Percentiles rank a stretch among this genome's conserved stretches.
Conservation (phyloP, 2,329 filamentous ascomycete genomes). For the Botrytis aclada region DNA sequence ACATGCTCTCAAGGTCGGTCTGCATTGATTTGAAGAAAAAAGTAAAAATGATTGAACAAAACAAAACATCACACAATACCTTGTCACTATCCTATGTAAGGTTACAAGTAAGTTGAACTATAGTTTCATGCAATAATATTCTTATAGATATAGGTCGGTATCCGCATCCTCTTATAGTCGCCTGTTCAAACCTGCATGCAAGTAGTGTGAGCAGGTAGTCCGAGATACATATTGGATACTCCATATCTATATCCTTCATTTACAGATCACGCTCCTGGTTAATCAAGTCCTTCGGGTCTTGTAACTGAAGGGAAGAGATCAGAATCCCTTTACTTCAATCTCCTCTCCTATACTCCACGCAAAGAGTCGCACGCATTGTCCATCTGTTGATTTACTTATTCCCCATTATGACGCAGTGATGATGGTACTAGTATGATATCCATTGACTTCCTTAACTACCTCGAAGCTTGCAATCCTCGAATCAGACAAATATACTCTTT, state of each 20-base stretch:
- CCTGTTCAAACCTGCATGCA: constrained; percentile 11
- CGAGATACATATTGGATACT: constrained; percentile 2
- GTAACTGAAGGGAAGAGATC: background rate
- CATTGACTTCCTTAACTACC: background rate
- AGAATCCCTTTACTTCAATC: background rate
- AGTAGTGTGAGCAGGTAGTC: background rate
- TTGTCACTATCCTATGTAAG: background rate
- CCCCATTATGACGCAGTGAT: background rate
- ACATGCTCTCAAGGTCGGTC: background rate
- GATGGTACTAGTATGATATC: constrained; percentile 8
- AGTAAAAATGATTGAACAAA: background rate
- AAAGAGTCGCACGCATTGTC: constrained; percentile 5
- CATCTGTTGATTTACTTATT: background rate
- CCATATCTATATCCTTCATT: constrained; percentile 1
- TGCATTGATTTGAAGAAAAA: background rate
- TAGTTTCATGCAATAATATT: constrained; percentile 9
- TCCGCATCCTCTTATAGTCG: constrained; percentile 8
- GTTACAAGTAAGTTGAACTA: constrained; percentile 9
- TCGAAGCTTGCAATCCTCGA: background rate
- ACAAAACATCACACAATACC: background rate
- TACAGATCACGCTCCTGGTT: background rate
- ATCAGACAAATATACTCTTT: background rate
- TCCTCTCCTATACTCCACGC: background rate
- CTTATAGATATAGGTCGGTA: constrained; percentile 15
- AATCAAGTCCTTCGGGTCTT: background rate